Conservation (phyloP, 2,329 filamentous ascomycete genomes). For the Alternaria hordeiaustralica region DNA sequence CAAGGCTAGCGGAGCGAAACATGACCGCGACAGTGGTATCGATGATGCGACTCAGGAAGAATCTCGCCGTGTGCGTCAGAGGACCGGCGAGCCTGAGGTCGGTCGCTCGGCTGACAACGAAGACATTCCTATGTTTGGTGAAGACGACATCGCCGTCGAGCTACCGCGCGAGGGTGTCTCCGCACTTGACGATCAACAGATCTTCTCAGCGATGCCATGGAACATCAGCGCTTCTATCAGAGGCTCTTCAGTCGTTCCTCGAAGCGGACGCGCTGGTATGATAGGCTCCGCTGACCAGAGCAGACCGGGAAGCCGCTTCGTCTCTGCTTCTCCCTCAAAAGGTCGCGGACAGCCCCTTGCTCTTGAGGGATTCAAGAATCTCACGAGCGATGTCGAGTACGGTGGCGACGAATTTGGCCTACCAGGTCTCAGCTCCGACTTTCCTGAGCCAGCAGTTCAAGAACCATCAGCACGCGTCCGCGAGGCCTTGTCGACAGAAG, state of each 20-base stretch:
- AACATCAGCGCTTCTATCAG: conserved; percentile 65
- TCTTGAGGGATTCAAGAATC: conserved; percentile 36
- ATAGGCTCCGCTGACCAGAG: conserved; percentile 44
- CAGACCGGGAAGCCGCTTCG: conserved; percentile 57
- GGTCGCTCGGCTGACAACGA: conserved; percentile 48
- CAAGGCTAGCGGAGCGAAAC: conserved; percentile 35
- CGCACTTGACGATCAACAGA: conserved; percentile 71
- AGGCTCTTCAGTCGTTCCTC: conserved; percentile 55
- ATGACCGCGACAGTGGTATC: conserved; percentile 43
- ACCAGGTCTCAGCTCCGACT: conserved; percentile 28
- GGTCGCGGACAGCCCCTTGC: conserved; percentile 53
- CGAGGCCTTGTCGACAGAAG: conserved; percentile 64
- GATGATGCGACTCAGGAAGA: conserved; percentile 43
- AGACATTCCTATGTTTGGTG: conserved; percentile 30
- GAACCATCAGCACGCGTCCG: conserved; percentile 52
- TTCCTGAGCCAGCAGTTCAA: conserved; percentile 8
- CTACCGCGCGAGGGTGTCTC: conserved; percentile 71
- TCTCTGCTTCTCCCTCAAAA: conserved; percentile 67
- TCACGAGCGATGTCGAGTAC: conserved; percentile 42
- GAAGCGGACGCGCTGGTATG: conserved; percentile 52
- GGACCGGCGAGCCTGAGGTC: conserved; percentile 40
- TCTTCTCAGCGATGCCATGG: conserved; percentile 72
- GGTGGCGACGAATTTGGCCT: conserved; percentile 26
- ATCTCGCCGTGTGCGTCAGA: conserved; percentile 43
- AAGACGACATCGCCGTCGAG: conserved; percentile 71